Percentiles rank a stretch among this genome's conserved stretches.
These are phyloP conservation scores for Penicillium polonicum DNA, from an alignment of 2,329 filamentous ascomycete genomes.

Conservation along the genomic window DNA sequence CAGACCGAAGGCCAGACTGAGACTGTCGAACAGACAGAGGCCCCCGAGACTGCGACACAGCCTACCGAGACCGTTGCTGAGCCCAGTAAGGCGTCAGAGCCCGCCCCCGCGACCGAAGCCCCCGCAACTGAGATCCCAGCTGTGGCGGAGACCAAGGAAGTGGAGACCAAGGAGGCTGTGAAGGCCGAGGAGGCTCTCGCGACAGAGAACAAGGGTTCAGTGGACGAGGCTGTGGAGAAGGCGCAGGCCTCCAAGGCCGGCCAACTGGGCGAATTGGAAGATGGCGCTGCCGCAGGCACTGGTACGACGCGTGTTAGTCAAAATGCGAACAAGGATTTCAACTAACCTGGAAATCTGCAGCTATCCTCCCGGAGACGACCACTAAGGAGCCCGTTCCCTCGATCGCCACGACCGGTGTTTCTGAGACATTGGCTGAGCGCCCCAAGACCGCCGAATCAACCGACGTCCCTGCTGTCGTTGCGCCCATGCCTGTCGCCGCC, in stretches of 20 bases:
- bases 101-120: conserved; percentile 1
- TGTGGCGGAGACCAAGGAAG: conserved; percentile 13
- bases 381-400: conserved; percentile 23
- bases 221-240: conserved; percentile 25
- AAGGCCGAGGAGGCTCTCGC: conserved; percentile 11
- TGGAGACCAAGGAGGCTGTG: conserved; percentile 9
- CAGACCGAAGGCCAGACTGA: conserved; percentile 23
- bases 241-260: conserved; percentile 24
- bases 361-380: conserved; percentile 22
- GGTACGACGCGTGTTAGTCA: conserved; percentile 15
- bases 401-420: conserved; percentile 6
- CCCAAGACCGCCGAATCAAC: conserved; percentile 16
- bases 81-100: conserved; percentile 13
- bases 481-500: conserved; percentile 2
- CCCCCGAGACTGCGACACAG: conserved; percentile 8
- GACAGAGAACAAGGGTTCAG: conserved; percentile 11
- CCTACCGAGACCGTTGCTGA: conserved; percentile 11
- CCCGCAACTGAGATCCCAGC: conserved; percentile 7
- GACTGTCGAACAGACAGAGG: conserved; percentile 15
- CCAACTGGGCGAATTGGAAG: conserved; percentile 18
- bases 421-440: conserved; percentile 12
- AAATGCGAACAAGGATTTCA: background rate
- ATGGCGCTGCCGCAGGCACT: conserved; percentile 16
- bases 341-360: conserved; percentile 9
- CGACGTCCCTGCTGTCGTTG: conserved; percentile 5